A percentile compares a stretch with the other conserved stretches of the same genome.
These are phyloP conservation scores for Tephrocybe sp. DNA, from an alignment of 768 basidiomycete genomes.

Conservation along the genomic window DNA sequence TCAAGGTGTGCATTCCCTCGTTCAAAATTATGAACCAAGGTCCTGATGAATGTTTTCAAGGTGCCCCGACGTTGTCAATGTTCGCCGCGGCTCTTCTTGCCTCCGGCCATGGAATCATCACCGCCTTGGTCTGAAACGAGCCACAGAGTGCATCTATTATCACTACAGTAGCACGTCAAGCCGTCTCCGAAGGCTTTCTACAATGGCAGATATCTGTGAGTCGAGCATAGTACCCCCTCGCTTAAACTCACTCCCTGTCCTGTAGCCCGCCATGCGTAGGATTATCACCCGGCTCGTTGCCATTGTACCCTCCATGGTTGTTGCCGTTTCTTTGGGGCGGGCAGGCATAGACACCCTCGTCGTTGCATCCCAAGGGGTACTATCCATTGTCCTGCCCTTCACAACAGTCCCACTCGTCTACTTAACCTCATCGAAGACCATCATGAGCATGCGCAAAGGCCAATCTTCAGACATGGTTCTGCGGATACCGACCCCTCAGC, in stretches of 20 bases:
- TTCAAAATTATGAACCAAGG: neutral
- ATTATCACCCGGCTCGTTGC: constrained; percentile 79
- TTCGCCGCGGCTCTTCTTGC: constrained; percentile 84
- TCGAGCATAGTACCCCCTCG: constrained; percentile 13
- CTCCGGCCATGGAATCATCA: constrained; percentile 66
- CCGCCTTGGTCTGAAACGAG: neutral
- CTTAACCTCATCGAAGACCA: constrained; percentile 65
- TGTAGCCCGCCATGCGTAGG: constrained; percentile 76
- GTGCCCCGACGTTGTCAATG: constrained; percentile 82
- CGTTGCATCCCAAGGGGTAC: constrained; percentile 80
- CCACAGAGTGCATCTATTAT: constrained; percentile 77
- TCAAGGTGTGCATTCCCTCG: constrained; percentile 37
- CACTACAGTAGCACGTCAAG: constrained; percentile 88
- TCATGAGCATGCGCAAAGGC: constrained; percentile 71
- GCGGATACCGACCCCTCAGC: constrained; percentile 10
- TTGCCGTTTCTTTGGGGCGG: constrained; percentile 72
- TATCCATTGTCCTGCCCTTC: constrained; percentile 84
- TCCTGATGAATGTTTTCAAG: constrained; percentile 36
- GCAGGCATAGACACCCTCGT: constrained; percentile 74
- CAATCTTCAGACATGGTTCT: no score
- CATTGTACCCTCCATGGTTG: constrained; percentile 78
- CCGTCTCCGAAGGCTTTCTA: constrained; percentile 88
- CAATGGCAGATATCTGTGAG: constrained; percentile 80
- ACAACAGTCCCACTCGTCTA: constrained; percentile 80
- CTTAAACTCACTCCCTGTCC: neutral